Conservation (phyloP, 2,329 filamentous ascomycete species). For the Calonectria ilicicola region DNA sequence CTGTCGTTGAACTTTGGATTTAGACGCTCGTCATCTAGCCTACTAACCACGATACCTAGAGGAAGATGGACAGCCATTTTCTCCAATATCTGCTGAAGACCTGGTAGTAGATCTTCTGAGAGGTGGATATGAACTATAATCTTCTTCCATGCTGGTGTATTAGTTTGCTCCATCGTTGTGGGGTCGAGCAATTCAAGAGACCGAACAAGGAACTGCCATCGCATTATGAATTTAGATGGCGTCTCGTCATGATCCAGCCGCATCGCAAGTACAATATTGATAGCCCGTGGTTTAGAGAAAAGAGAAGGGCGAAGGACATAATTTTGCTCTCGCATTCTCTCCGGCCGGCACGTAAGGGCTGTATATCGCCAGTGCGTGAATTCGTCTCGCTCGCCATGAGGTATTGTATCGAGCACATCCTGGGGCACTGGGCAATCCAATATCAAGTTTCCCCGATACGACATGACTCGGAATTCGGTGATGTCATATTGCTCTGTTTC, state of each 20-base stretch:
- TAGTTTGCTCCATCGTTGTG: not conserved
- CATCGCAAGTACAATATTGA: not conserved
- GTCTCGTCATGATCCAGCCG: not conserved
- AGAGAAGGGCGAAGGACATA: not conserved
- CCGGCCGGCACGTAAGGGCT: not conserved
- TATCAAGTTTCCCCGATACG: not conserved
- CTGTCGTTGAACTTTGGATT: not conserved
- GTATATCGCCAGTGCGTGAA: not conserved
- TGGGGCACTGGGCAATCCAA: not conserved
- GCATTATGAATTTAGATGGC: not conserved
- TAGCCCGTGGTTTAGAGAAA: not conserved
- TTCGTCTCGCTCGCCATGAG: not conserved
- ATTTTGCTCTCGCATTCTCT: not conserved
- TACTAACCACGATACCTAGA: not conserved
- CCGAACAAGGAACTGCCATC: not conserved
- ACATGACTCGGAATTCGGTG: not conserved
- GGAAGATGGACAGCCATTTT: not conserved
- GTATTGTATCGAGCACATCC: not conserved
- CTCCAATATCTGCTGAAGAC: not conserved
- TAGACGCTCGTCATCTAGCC: not conserved
- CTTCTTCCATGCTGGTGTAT: not conserved
- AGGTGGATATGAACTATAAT: not conserved
- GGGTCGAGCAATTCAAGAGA: not conserved
- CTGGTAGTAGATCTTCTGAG: not conserved
- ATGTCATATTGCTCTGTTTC: not conserved